Evolutionary conservation across 2,329 filamentous ascomycete species (phyloP), one percentile per base, ranked within the genome.

Genomic region (Colletotrichum phormii): DNA sequence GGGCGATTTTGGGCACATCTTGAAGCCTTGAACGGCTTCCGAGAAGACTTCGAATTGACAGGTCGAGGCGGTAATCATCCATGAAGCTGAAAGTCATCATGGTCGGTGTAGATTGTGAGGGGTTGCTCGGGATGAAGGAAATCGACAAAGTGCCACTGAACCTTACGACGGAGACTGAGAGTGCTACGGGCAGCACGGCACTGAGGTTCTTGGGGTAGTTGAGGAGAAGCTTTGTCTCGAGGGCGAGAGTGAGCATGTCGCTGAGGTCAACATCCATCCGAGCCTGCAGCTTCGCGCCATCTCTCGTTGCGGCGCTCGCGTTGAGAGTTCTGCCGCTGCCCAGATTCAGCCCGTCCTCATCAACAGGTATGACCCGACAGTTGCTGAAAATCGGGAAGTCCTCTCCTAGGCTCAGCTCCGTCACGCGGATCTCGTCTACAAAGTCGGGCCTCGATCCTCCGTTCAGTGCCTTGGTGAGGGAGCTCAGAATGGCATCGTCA

Each of bases 381-480:
- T 99, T 99, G 85, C 95, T 98, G 82, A 99, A 97, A 65, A 99
- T 99, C 33, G 97, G 97, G 76, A 98, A 99, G 78, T 99, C 97
- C 78, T 99, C 97, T 35, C 97, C 97, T 5, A 99, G 86, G 63
- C 93, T 97, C 73, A 99, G 91, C 83, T 99, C 96, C 2, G 95
- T 98, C 66, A 99, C 94, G 31, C 92, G 92, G 75, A 99, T 98
- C 79, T 97, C 94, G 80, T 97, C 96, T 37, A 99, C 87, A 81
- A 97, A 99, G 76, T 95, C 94, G 0, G 97, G 97, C 67, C 97
- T 93, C 57, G 91, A 91, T 12, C 90, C 89, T n/a, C 95, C 93
- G 78, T 99, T 99, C 69, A 99, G 87, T 0, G 96, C 90, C 66
- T 94, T 94, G 1, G 92, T 97, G 51, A 99, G 85, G 6, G 94